A percentile compares a stretch with the other conserved stretches of the same genome.
Conservation (phyloP, 176 grass and related monocot species). For the Oryza officinalis region DNA sequence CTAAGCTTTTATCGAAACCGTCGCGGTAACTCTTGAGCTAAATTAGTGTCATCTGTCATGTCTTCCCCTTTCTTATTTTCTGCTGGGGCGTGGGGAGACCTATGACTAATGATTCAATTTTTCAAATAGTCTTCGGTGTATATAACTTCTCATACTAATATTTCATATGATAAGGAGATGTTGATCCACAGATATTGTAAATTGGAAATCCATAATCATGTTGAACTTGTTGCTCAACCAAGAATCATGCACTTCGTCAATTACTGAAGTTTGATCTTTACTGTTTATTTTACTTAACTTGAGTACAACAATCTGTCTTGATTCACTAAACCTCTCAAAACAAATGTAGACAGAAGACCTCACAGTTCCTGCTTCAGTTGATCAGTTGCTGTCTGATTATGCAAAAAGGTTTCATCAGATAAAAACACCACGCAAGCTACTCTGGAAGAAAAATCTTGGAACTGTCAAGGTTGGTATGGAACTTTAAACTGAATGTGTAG, state of each 20-base stretch:
- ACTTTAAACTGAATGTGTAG: conserved; percentile 15
- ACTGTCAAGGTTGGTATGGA: conserved; percentile 77
- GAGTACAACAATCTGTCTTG: background rate
- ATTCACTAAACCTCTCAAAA: conserved; percentile 27
- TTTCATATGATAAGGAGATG: background rate
- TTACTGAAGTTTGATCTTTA: background rate
- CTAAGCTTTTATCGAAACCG: conserved; percentile 18
- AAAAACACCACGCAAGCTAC: conserved; percentile 90
- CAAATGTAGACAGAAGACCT: conserved; percentile 79
- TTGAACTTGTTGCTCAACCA: background rate
- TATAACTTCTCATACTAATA: background rate
- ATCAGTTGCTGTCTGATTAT: conserved; percentile 82
- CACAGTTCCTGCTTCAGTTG: conserved; percentile 70
- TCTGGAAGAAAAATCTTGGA: conserved; percentile 99
- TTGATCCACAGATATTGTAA: background rate
- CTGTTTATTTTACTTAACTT: conserved; percentile 5
- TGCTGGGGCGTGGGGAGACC: background rate
- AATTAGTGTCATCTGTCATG: background rate
- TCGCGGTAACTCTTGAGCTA: conserved; percentile 12
- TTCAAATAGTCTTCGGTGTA: background rate
- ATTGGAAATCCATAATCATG: background rate
- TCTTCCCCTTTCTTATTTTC: background rate
- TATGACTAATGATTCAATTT: conserved; percentile 11
- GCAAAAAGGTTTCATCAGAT: conserved; percentile 94
- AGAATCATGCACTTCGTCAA: background rate